Evolutionary conservation across 352 stramenopile species (phyloP), one percentile per base, ranked within the genome.

Genomic region (Peronosclerospora sorghi): DNA sequence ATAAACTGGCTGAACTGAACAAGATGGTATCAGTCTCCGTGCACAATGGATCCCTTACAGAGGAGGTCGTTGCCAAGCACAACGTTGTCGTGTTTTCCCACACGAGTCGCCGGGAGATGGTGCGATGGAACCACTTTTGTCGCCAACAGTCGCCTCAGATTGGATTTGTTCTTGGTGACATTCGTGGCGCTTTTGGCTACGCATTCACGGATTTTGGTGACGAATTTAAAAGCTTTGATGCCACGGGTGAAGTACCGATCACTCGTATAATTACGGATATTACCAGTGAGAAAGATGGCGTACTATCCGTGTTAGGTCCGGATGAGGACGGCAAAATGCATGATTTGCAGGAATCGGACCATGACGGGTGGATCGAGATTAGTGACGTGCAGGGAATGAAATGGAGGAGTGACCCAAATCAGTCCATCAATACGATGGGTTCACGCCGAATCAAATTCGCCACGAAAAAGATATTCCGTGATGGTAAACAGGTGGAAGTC

Each of bases 1-100:
- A 90, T 63, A 85, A 83, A 63, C 65, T 96, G 21, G 76, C 83
- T 21, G 87, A 96, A 56, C 67, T 96, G 6, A 96, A 96, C 70
- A 90, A 91, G 57, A 85, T 94, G 68, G 84, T 95, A 45, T 63
- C 58, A 0, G 77, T 96, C 1, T 68, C 62, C 7, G 71, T 93
- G 45, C 73, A 92, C 59, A 53, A 65, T 2, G 84, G 83, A 0
- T 35, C 52, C 18, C 62, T 87, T 9, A 86, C 73, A 1, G 73
- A 85, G 41, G 68, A 65, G 8, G 55, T 83, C 28, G 68, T 87
- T 32, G 67, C 57, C 14, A 57, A 53, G 38, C 82, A 96, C 61
- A 82, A 89, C 23, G 81, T 93, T 37, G 73, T 96, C 26, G 83
- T 97, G 20, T 95, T 95, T 56, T 86, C 81, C 32, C 59, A 86